Conservation (phyloP, 306 rosid species). For the Dryas alaskensis region DNA sequence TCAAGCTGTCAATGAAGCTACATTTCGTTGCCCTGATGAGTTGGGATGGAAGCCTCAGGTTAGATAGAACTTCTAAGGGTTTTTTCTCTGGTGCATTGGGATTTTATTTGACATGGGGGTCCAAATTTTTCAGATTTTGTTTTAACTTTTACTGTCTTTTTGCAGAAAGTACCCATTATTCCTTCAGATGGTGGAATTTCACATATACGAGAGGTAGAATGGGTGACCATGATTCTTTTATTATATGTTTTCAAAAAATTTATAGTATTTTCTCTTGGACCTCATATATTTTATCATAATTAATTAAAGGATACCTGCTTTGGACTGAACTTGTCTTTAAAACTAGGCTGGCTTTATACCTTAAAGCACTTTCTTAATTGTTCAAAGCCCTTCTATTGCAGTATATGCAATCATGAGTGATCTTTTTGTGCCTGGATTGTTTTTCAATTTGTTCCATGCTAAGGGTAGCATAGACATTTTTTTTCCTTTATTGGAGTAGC, state of each 20-base stretch:
- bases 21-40: conserved; percentile 96
- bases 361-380: conserved; percentile 19
- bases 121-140: conserved; percentile 18
- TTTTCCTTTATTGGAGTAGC: too few species aligned
- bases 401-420: not conserved
- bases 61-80: conserved; percentile 8
- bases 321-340: not conserved
- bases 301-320: not conserved
- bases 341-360: conserved; percentile 5
- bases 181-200: conserved; percentile 71
- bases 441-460: not conserved
- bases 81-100: not conserved
- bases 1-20: conserved; percentile 95
- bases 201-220: conserved; percentile 60
- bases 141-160: conserved; percentile 21
- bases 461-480: not conserved
- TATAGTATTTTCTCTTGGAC: conserved; percentile 13
- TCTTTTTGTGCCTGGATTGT: not conserved
- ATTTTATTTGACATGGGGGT: conserved; percentile 9
- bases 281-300: not conserved
- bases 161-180: conserved; percentile 86
- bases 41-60: conserved; percentile 99
- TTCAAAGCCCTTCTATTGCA: conserved; percentile 13
- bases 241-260: not conserved
- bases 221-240: not conserved